Base-by-base conservation (phyloP, 371 early-diverging fungal species). In the Mucor racemosus region DNA sequence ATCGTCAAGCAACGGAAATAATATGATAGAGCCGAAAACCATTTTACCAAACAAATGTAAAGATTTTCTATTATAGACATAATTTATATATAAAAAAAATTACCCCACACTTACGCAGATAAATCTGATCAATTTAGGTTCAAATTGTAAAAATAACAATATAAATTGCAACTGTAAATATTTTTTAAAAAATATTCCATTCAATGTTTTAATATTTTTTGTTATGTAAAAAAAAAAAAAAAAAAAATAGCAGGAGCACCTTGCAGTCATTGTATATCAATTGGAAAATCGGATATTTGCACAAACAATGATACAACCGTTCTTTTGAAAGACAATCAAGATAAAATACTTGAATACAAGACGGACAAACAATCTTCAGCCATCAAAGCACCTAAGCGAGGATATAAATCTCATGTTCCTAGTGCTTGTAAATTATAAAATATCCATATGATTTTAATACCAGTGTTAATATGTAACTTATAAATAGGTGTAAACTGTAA, bases 401-500 rank as follows among this genome's bases (percentile, higher is more conserved):
- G 72, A 4, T 66, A 69, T 34, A 74, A 74, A 63, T 56, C 71
- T 10, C 74, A 77, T 62, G 77, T 77, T 44, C 75, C 74, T 2
- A 77, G 77, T 61, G 77, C 77, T 13, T 77, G 77, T 72, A 72
- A 54, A 60, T 35, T 21, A 19, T 35, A 53, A 4, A 13, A 26
- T 53, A 8, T 31, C 3, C 4, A 9, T 5, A 1, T 26, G 13
- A 31, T 13, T 53, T 14, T 31, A 53, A 53, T 14, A 53, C 21
- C 53, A 53, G 53, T 53, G 31, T 53, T 53, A 53, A 53, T 26
- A 53, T 53, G 53, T 53, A 26, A 6, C 13, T 53, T 14, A 14
- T 26, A 46, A 39, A 13, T 63, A 81, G 72, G 80, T 64, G 56
- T 72, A 7, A 79, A 84, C 44, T 84, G 84, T 59, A 81, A 79